Base-by-base conservation (phyloP, 495 filamentous ascomycete species). In the Penicillium egyptiacum region DNA sequence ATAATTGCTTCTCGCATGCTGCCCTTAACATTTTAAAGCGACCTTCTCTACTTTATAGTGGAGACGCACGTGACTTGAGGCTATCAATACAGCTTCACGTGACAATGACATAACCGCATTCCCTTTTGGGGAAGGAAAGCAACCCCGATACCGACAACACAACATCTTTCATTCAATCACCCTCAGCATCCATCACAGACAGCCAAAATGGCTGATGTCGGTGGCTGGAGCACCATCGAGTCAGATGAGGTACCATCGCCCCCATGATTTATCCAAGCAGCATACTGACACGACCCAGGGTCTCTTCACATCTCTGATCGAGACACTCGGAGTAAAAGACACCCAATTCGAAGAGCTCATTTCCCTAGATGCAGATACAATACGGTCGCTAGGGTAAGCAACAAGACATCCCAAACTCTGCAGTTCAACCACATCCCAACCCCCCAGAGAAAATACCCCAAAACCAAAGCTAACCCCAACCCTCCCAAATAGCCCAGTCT, bases 261-360 rank as follows among this genome's bases (percentile, higher is more conserved):
- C 42, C 43, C 17, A 39, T n/a, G 22, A 14, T 25, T 23, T 44
- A 22, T 39, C 30, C n/a, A 28, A 50, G 16, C 50, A 54, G 4
- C 57, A 41, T 19, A 58, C 64, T 49, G 50, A 63, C 49, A 53
- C 31, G 35, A 30, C 58, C 30, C 50, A 96, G 93, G 94, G 94
- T 66, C 91, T 99, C 62, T 99, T 99, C 76, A 99, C 95, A 56
- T 95, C 90, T 67, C 83, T 99, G 45, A 73, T 91, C 63, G 89
- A 96, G 63, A 91, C 89, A 60, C 87, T 99, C 41, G 94, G 95
- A 35, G 92, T 92, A 33, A 87, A 90, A 67, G 85, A 91, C 67
- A 89, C 97, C 7, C 94, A 99, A 73, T 98, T 97, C 73, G 95
- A 98, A 75, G 94, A 99, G 74, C 86, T 99, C 57, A 85, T 97